phyloP scores from a whole-genome alignment of 1,284 basidiomycete genomes.

The Mycosarcoma maydis region DNA sequence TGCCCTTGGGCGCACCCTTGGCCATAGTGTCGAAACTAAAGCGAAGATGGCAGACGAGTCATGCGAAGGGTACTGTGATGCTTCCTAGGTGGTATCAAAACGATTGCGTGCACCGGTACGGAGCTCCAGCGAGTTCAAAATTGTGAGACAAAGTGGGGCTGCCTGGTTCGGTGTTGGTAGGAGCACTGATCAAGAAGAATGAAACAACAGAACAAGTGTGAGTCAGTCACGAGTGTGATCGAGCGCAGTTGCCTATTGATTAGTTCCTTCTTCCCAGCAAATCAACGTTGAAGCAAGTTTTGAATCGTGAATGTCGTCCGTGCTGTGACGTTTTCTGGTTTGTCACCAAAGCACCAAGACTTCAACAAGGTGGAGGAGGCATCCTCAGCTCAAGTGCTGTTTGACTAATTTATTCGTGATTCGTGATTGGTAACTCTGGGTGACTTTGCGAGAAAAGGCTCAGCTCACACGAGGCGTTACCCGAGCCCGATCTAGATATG shows the following conservation, averaged over 20 bases:
- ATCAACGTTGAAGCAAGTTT: too few relatives aligned
- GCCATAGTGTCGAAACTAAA: conserved; percentile 19
- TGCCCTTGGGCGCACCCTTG: conserved; percentile 51
- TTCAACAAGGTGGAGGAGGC: conserved; percentile 11
- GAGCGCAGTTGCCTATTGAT: background rate
- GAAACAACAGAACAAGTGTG: too few relatives aligned
- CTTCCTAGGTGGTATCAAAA: background rate
- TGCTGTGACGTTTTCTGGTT: background rate
- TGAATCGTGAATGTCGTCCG: background rate
- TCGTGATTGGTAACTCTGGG: too few relatives aligned
- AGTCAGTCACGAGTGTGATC: too few relatives aligned
- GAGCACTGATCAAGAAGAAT: too few relatives aligned
- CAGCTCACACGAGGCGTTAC: conserved; percentile 29
- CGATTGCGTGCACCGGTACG: background rate
- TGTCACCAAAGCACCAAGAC: background rate
- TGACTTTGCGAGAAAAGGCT: conserved; percentile 15
- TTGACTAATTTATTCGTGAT: too few relatives aligned
- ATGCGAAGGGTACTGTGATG: background rate
- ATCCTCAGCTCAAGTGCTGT: background rate
- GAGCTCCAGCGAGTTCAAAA: too few relatives aligned
- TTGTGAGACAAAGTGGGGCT: too few relatives aligned
- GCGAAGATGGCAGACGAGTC: background rate
- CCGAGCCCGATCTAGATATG: too few relatives aligned
- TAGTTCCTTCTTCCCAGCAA: too few relatives aligned
- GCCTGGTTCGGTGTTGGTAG: too few relatives aligned